phyloP scores from a whole-genome alignment of 2,329 filamentous ascomycete species.

The Neoarthrinium moseri region DNA sequence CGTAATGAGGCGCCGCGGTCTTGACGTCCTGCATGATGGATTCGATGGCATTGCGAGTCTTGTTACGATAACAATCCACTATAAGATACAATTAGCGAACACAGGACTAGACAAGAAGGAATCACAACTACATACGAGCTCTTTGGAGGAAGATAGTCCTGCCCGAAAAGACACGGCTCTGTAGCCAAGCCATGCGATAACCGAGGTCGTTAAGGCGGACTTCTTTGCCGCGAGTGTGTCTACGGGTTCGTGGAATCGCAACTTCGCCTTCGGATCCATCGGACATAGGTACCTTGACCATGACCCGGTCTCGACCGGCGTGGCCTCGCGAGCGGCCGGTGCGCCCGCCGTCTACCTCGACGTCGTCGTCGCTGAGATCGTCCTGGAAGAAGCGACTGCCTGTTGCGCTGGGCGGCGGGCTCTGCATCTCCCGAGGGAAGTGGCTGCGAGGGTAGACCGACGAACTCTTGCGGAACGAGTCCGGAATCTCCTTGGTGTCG shows the following conservation, averaged over 20 bases:
- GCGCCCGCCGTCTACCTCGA: constrained; percentile 51
- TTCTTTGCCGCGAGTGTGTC: constrained; percentile 72
- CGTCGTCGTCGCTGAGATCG: constrained; percentile 55
- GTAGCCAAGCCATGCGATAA: constrained; percentile 94
- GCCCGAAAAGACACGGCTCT: constrained; percentile 86
- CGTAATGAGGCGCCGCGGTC: constrained; percentile 78
- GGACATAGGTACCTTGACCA: constrained; percentile 62
- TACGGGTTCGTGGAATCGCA: constrained; percentile 72
- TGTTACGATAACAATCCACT: constrained; percentile 77
- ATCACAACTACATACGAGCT: constrained; percentile 67
- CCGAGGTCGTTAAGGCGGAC: constrained; percentile 90
- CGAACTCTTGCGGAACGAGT: constrained; percentile 87
- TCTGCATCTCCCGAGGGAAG: constrained; percentile 91
- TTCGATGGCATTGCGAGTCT: constrained; percentile 81
- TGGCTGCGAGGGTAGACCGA: constrained; percentile 90
- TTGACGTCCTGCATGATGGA: constrained; percentile 73
- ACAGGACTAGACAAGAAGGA: neutral
- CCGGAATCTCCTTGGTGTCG: constrained; percentile 92
- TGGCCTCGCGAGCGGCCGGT: constrained; percentile 33
- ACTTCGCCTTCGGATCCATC: constrained; percentile 75
- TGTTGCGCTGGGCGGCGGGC: constrained; percentile 72
- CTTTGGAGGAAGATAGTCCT: constrained; percentile 86
- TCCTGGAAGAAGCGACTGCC: constrained; percentile 74
- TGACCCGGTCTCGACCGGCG: constrained; percentile 32
- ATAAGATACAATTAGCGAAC: constrained; percentile 2